Base-by-base conservation (phyloP, 352 stramenopile species). In the Phytopythium montanum region DNA sequence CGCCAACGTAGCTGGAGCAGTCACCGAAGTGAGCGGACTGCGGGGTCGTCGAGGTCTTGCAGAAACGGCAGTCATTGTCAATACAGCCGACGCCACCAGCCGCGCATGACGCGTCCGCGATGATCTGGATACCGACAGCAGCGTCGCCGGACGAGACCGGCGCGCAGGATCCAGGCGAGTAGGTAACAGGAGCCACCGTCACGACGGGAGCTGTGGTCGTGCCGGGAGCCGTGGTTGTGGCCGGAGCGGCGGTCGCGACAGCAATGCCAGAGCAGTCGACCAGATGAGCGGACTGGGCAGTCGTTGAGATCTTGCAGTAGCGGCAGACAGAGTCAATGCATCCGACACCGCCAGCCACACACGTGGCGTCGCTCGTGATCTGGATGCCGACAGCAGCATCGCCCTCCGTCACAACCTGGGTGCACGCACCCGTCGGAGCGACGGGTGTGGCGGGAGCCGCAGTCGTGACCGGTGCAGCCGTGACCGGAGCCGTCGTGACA, bases 71-170 rank as follows among this genome's bases (percentile, higher is more conserved):
- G 14, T 19, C 26, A 21, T 57, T 48, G 13, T 29, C n/a, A 41
- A 56, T 76, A 53, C 75, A 85, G 10, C 72, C 75, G 36, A 81
- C 59, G 4, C 75, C 72, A 60, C 75, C 75, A 13, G 8, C 28
- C 39, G 39, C 53, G 45, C 73, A 80, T 16, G 55, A 56, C 14
- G 34, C 10, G 44, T 83, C 73, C 6, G 14, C 51, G 33, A 77
- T 45, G 5, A 50, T 66, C 28, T 60, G 61, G 39, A 82, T 73
- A 36, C 69, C 69, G n/a, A 38, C 28, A 18, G 39, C 25, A 1
- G 38, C 39, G 28, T 60, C 54, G 7, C 54, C 54, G 34, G 68
- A 14, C 9, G n/a, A 51, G 26, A 60, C 54, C 5, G 42, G 26
- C 9, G 19, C n/a, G 12, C 42, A 34, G 5, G 42, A 42, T 29